A percentile compares a stretch with the other conserved stretches of the same genome.
Evolutionary conservation across 2,329 filamentous ascomycete genomes (phyloP).

Genomic region (Ophiostoma perfectum): DNA sequence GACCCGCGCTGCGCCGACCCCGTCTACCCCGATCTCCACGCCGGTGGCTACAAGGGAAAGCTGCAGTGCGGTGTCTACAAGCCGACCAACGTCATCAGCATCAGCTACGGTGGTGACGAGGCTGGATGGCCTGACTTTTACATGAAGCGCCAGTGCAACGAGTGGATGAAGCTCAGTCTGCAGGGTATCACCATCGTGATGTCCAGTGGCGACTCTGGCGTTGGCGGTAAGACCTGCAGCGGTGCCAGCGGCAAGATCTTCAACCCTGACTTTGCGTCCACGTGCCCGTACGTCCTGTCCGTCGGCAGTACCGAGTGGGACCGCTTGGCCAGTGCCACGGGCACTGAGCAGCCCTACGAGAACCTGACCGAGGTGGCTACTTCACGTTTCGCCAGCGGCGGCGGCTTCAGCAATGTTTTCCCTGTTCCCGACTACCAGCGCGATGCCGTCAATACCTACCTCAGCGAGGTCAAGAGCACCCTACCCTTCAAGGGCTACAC

Average conservation of each 20-base stretch:
- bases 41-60: slow-evolving; percentile 45
- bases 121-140: slow-evolving; percentile 45
- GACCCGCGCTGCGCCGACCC: slow-evolving; percentile 39
- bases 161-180: slow-evolving; percentile 55
- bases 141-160: slow-evolving; percentile 47
- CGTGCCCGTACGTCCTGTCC: slow-evolving; percentile 46
- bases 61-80: slow-evolving; percentile 30
- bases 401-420: slow-evolving; percentile 46
- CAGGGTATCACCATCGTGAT: slow-evolving; percentile 48
- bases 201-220: slow-evolving; percentile 46
- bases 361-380: slow-evolving; percentile 32
- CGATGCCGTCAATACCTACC: slow-evolving; percentile 20
- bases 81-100: slow-evolving; percentile 49
- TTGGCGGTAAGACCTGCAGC: slow-evolving; percentile 37
- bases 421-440: slow-evolving; percentile 28
- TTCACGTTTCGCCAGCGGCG: slow-evolving; percentile 37
- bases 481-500: slow-evolving; percentile 27
- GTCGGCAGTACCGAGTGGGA: slow-evolving; percentile 47
- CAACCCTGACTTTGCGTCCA: slow-evolving; percentile 43
- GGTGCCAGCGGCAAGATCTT: slow-evolving; percentile 38
- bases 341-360: slow-evolving; percentile 35
- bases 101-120: slow-evolving; percentile 51
- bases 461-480: slow-evolving; percentile 16
- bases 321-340: slow-evolving; percentile 36
- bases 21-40: slow-evolving; percentile 41